A percentile compares a stretch with the other conserved stretches of the same genome.
phyloP scores from a whole-genome alignment of 2,329 filamentous ascomycete genomes.

The Plenodomus tracheiphilus region DNA sequence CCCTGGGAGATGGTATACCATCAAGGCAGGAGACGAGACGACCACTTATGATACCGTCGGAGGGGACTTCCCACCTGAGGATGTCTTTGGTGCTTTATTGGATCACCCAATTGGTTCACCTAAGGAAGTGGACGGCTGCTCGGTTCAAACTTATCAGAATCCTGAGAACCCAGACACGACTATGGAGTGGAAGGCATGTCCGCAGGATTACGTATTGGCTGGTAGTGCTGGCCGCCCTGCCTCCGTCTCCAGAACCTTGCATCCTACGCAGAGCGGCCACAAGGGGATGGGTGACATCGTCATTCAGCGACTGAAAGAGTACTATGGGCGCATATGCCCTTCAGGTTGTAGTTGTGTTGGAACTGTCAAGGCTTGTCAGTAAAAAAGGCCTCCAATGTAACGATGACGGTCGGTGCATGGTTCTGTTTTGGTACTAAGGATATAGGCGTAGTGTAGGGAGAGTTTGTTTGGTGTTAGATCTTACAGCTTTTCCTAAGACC shows the following conservation, averaged over 20 bases:
- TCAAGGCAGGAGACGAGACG: neutral
- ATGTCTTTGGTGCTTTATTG: neutral
- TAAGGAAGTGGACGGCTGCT: neutral
- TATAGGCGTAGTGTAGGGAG: no score
- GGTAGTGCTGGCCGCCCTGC: neutral
- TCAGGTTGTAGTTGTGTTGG: neutral
- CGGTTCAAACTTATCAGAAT: neutral
- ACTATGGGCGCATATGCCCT: neutral
- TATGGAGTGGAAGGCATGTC: neutral
- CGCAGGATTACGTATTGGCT: neutral
- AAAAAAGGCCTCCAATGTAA: no score
- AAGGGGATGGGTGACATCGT: slow-evolving; percentile 1
- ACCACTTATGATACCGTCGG: neutral
- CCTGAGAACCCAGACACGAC: neutral
- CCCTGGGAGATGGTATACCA: neutral
- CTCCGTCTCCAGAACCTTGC: neutral
- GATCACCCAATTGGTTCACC: neutral
- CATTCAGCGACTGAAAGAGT: slow-evolving; percentile 1
- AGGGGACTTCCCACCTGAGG: neutral
- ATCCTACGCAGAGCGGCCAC: slow-evolving; percentile 3
- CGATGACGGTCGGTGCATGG: no score
- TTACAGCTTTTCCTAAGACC: no score
- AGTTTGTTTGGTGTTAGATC: no score
- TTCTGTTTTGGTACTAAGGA: no score
- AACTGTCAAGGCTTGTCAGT: no score